Base-by-base conservation (phyloP, 192 early-diverging fungal genomes). In the Dissophora ornata region DNA sequence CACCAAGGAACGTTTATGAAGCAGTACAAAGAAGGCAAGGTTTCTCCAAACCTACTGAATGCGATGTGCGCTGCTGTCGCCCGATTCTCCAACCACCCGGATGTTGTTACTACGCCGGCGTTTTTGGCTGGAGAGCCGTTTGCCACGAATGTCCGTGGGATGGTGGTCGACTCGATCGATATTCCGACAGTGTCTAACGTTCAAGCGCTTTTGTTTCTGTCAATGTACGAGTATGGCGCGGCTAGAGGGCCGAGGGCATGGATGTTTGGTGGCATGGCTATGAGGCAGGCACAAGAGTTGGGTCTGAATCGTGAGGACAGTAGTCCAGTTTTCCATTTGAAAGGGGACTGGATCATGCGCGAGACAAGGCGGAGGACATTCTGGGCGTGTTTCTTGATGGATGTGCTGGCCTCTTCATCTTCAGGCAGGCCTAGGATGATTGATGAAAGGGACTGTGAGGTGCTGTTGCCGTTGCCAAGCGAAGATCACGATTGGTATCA, bases 191-290 rank as follows among this genome's bases (percentile, higher is more conserved):
- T 86, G 7, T 68, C 81, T 8, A 78, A 79, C 59, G 81, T 85
- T 9, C 87, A 88, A 45, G 83, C 82, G n/a, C 26, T 88, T 2
- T 10, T 82, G 3, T 70, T 85, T 11, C 32, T 88, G 21, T 60
- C 79, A 3, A 57, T 86, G 38, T 82, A 88, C 50, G 80, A 82
- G 22, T 86, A 81, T 48, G 87, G 87, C 2, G 75, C 78, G 55
- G 79, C 78, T 10, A 49, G 81, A 29, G 85, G 87, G n/a, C 81
- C 85, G 22, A 78, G 85, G 21, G 70, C 82, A n/a, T 88, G 85
- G 85, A 86, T 85, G 85, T 86, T 82, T 71, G 62, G 62, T 36
- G 85, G 85, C 29, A 84, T 83, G 59, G 83, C 86, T 32, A 62
- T 81, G 29, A 73, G 86, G 21, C 82, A 84, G 79, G 84, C 85